Base-by-base conservation (phyloP, 2,329 filamentous ascomycete genomes). In the Penicillium sp. region DNA sequence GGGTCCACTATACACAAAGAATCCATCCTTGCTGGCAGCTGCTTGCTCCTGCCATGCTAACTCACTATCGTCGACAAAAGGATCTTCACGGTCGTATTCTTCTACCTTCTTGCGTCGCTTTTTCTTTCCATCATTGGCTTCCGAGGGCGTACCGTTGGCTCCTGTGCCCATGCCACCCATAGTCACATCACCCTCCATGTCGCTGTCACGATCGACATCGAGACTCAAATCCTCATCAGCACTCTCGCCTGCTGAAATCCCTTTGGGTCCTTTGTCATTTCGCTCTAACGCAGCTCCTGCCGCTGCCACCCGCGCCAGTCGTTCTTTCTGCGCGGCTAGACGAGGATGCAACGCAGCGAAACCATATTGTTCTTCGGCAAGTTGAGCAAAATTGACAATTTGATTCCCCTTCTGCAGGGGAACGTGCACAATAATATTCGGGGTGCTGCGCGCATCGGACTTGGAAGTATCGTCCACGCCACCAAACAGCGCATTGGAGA, bases 1-100 rank as follows among this genome's bases (percentile, higher is more conserved):
- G 6, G 90, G 90, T 3, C 92, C 92, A 44, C 86, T 93, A 65
- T 95, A 98, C 1, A 98, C 92, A 61, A 96, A 98, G 70, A 96
- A 98, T 1, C 92, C 92, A 60, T 96, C 92, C 52, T 90, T 86
- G 50, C 86, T 90, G 31, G 92, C 89, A 3, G 90, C 88, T 5
- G 90, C 90, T 60, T 94, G 85, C 57, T 94, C 87, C 65, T 96
- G 87, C 90, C 90, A 96, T 0, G 93, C 74, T 58, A 95, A 65
- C 62, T 98, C 92, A 1, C 88, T 93, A 59, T 98, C 92, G 56
- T 98, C 92, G 39, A 82, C 79, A 55, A 82, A 82, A 30, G 79
- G 77, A 48, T 82, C 79, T 36, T 80, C 77, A 41, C 78, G 77
- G 55, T 82, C 77, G 52, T 82, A 82, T 42, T 80, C 77, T 51